Evolutionary conservation across 306 rosid genomes (phyloP), one percentile per base, ranked within the genome.

Genomic region (Quercus suber): DNA sequence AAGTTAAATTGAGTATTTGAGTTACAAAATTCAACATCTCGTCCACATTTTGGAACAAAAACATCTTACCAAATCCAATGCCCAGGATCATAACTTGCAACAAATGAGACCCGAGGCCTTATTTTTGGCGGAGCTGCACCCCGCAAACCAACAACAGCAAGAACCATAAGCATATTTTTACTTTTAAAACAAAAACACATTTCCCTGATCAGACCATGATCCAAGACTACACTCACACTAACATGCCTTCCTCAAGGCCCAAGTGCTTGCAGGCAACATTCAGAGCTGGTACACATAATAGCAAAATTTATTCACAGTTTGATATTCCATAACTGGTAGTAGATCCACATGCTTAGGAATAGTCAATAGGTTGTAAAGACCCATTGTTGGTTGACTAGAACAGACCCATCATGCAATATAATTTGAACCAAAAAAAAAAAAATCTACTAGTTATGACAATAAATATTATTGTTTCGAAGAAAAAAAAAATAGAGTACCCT

Each of bases 281-380:
- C 91, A 83, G 78, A 90, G 98, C 98, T 94, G 97, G 89, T 92
- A 94, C 88, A 94, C 90, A 91, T 84, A 92, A 94, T 81, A 87
- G 87, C 70, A 89, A 83, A 88, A 78, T 90, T 90, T 92, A 94
- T 92, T 89, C 86, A 82, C 86, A 76, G 85, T 84, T 82, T 73
- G 86, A 80, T 79, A 88, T 88, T 82, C 86, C 67, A 85, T 69
- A 92, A 87, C 53, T 19, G 79, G 80, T 69, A 84, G 87, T 84
- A 85, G 87, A 90, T 82, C 91, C 92, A 92, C 67, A 88, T 33
- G 77, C 52, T 80, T 19, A 71, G 45, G 14, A 80, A 81, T 45
- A 77, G 56, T 52, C 57, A 75, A 63, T 6, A 76, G 78, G 77
- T 64, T 74, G 41, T 30, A 11, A 57, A 68, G 53, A 78, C 49